phyloP scores from a whole-genome alignment of 352 stramenopile species.

The Pythium phragmiticola region DNA sequence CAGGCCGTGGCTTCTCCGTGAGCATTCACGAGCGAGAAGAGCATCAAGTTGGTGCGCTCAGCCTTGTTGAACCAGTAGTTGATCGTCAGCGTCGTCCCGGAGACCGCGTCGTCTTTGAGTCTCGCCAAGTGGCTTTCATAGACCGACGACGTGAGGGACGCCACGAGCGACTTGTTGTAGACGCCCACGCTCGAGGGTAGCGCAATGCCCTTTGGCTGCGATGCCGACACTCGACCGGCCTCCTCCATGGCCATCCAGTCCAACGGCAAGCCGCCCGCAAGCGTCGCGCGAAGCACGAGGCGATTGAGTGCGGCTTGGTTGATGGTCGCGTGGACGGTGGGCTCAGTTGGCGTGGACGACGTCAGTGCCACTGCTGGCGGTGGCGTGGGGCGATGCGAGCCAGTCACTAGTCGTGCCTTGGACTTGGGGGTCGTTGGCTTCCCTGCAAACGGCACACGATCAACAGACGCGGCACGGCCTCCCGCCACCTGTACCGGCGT shows the following conservation, averaged over 20 bases:
- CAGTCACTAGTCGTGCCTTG: constrained; percentile 2
- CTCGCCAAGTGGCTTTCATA: constrained; percentile 57
- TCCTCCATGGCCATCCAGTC: constrained; percentile 65
- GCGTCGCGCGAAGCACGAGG: constrained; percentile 43
- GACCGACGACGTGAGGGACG: background rate
- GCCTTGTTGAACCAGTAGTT: constrained; percentile 59
- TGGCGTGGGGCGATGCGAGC: background rate
- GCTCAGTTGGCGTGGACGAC: background rate
- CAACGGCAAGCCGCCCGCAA: constrained; percentile 42
- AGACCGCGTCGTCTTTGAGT: constrained; percentile 48
- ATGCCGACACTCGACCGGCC: constrained; percentile 19
- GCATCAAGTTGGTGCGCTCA: constrained; percentile 46
- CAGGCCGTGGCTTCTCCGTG: constrained; percentile 56
- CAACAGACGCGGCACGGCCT: background rate
- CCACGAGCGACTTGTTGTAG: constrained; percentile 13
- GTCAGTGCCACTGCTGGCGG: no score
- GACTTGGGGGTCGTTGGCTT: background rate
- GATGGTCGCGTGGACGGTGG: constrained; percentile 1
- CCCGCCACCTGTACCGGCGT: constrained; percentile 43
- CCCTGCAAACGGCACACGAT: background rate
- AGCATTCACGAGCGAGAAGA: constrained; percentile 73
- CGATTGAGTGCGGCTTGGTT: constrained; percentile 36
- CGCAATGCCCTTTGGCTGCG: constrained; percentile 23
- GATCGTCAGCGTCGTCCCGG: constrained; percentile 63
- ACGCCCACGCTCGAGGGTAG: constrained; percentile 13